Conservation (phyloP, 2,329 filamentous ascomycete genomes). For the Aspergillus udagawae region DNA sequence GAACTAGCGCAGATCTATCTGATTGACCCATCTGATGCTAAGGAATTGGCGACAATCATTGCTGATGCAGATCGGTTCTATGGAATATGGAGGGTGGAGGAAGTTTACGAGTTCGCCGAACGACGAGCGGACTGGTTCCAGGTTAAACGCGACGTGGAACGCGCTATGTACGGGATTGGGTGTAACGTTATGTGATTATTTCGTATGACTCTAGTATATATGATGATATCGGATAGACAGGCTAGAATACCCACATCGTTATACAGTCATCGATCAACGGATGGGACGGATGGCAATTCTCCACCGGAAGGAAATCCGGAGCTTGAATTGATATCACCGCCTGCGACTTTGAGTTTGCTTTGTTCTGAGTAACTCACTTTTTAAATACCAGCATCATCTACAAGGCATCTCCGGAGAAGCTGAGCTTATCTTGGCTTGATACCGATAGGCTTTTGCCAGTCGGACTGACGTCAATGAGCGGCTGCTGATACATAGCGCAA, state of each 20-base stretch:
- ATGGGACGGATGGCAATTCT: not conserved
- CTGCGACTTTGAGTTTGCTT: not conserved
- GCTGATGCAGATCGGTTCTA: conserved; percentile 86
- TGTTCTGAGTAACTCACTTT: not conserved
- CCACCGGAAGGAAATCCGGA: not conserved
- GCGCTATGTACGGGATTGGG: conserved; percentile 94
- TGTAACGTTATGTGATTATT: conserved; percentile 71
- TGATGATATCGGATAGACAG: conserved; percentile 3
- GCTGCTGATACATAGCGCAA: conserved; percentile 8
- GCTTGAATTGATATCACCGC: not conserved
- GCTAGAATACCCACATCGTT: conserved; percentile 4
- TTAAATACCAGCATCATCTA: not conserved
- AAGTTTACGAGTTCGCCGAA: conserved; percentile 97
- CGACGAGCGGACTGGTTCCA: conserved; percentile 91
- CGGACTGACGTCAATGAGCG: conserved; percentile 16
- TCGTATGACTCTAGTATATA: conserved; percentile 9
- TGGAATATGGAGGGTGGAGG: conserved; percentile 89
- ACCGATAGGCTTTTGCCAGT: not conserved
- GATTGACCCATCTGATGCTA: conserved; percentile 79
- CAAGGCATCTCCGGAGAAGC: not conserved
- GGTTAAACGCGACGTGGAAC: conserved; percentile 83
- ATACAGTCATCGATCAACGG: not conserved
- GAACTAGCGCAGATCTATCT: conserved; percentile 95
- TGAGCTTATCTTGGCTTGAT: not conserved
- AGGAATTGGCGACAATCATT: conserved; percentile 92